Base-by-base conservation (phyloP, 2,329 filamentous ascomycete genomes). In the Cytospora mali region DNA sequence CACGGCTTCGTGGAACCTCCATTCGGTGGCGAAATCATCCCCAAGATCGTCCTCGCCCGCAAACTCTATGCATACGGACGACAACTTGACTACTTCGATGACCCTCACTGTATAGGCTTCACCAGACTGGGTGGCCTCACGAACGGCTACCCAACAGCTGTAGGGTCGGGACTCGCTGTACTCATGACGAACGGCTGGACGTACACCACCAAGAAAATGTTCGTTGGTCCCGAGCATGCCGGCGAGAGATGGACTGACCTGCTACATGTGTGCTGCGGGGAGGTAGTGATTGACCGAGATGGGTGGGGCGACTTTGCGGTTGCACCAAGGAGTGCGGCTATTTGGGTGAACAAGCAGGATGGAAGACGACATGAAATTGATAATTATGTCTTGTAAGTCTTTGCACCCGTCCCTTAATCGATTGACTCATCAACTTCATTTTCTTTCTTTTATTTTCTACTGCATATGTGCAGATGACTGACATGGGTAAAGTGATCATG, bases 51-150 rank as follows among this genome's bases (percentile, higher is more conserved):
- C 42, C 79, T 88, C 11, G 85, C 85, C 1, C 80, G 88, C 10
- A 87, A 85, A 68, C 75, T 88, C 7, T 91, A 87, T 70, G 86
- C 88, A 0, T 89, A 90, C 66, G 88, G 88, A 9, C 75, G 79
- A 27, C 88, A 90, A 70, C 75, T 49, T 82, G 25, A 90, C 67
- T 90, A 89, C 70, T 87, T 87, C 66, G 82, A 88, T 68, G 75
- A 79, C 11, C 74, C 80, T 14, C 82, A 83, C 58, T 88, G 85
- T 71, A 80, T 91, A 59, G 88, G 87, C 57, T 83, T 82, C 68
- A 77, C 81, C 0, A 75, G 81, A 25, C 76, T 77, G 27, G 86
- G 85, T 1, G 84, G 77, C 58, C 73, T 74, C 71, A 79, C 70
- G 69, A 27, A 16, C 13, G n/a, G 21, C 10, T 52, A n/a, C 21